These are phyloP conservation scores for Phytophthora multivora DNA, from an alignment of 352 stramenopile genomes.

Conservation along the genomic window DNA sequence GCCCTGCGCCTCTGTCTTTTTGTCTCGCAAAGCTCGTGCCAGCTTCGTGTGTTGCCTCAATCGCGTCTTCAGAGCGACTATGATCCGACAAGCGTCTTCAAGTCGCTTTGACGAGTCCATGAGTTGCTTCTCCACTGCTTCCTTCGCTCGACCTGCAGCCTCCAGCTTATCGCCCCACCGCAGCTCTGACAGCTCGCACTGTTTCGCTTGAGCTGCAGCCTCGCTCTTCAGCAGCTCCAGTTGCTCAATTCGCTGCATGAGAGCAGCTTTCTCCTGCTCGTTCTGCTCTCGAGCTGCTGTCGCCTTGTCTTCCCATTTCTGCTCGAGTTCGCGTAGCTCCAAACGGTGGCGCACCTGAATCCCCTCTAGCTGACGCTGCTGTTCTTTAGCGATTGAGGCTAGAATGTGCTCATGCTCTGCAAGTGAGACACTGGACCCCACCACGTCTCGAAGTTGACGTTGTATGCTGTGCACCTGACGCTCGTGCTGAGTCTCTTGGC, in stretches of 20 bases:
- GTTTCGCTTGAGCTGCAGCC: constrained; percentile 25
- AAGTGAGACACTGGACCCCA: constrained; percentile 55
- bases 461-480: constrained; percentile 46
- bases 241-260: constrained; percentile 41
- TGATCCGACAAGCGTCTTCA: constrained; percentile 45
- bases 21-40: constrained; percentile 19
- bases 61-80: constrained; percentile 47
- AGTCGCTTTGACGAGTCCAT: constrained; percentile 26
- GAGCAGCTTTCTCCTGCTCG: constrained; percentile 16
- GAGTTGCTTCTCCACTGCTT: constrained; percentile 25
- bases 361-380: constrained; percentile 32
- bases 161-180: constrained; percentile 15
- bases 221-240: constrained; percentile 43
- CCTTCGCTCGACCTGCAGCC: constrained; percentile 9
- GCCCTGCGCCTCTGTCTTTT: constrained; percentile 12
- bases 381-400: constrained; percentile 15
- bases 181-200: constrained; percentile 22
- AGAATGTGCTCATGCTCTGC: constrained; percentile 57
- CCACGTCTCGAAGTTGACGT: constrained; percentile 46
- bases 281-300: constrained; percentile 13
- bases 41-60: constrained; percentile 30
- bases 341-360: constrained; percentile 18
- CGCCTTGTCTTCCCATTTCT: constrained; percentile 32
- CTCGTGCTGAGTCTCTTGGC: constrained; percentile 49
- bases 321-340: constrained; percentile 33